These are phyloP conservation scores for Candida montana DNA, from an alignment of 805 yeast species.

Conservation along the genomic window DNA sequence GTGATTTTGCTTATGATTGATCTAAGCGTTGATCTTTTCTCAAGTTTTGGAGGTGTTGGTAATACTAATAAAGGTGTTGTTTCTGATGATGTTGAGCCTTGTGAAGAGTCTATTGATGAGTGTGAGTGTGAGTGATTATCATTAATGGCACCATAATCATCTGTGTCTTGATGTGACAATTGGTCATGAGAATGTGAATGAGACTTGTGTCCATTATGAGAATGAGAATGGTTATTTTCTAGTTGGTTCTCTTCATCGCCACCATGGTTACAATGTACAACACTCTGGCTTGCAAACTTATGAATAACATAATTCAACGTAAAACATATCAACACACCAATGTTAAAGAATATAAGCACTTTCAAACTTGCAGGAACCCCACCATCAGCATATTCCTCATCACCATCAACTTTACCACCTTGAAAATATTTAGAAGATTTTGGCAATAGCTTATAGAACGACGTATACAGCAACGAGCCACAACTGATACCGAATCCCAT, in stretches of 20 bases:
- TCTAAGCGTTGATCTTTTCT: neutral
- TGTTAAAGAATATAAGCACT: conserved; percentile 41
- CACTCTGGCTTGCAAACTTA: conserved; percentile 67
- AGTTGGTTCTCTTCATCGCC: conserved; percentile 26
- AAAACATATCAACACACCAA: conserved; percentile 60
- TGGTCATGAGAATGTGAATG: conserved; percentile 7
- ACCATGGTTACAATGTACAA: conserved; percentile 81
- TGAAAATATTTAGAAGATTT: conserved; percentile 46
- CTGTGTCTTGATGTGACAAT: too few relatives aligned
- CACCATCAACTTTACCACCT: conserved; percentile 8
- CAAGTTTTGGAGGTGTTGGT: neutral
- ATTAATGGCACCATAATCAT: neutral
- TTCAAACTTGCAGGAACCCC: conserved; percentile 22
- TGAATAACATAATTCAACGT: conserved; percentile 64
- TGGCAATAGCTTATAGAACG: conserved; percentile 75
- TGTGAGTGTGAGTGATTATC: conserved; percentile 10
- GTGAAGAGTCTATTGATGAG: neutral
- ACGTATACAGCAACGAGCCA: conserved; percentile 78
- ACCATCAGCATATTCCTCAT: conserved; percentile 17
- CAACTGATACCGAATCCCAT: conserved; percentile 72
- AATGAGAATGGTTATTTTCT: conserved; percentile 16
- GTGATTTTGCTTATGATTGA: neutral
- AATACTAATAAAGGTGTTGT: neutral
- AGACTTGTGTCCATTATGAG: conserved; percentile 16
- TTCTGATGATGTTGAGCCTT: neutral